These are phyloP conservation scores for Lactuca sativa DNA, from an alignment of 129 eudicot genomes.

Conservation along the genomic window DNA sequence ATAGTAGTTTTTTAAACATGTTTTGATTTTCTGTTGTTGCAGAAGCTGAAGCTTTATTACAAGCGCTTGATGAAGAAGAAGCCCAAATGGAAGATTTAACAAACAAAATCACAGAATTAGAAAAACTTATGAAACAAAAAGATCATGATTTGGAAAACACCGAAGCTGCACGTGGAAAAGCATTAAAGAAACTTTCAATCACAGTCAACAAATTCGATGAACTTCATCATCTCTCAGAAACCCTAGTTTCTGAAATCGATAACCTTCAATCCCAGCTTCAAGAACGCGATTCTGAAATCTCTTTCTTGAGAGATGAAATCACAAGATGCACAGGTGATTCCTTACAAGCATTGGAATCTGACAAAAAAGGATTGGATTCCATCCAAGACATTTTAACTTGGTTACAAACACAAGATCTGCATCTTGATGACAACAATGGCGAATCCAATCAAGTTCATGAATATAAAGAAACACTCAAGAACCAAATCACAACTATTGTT, in stretches of 20 bases:
- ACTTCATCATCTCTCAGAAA: conserved; percentile 78
- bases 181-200: conserved; percentile 71
- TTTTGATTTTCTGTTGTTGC: conserved; percentile 22
- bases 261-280: conserved; percentile 87
- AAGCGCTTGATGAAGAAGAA: conserved; percentile 95
- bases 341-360: conserved; percentile 62
- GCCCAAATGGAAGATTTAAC: conserved; percentile 70
- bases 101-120: conserved; percentile 54
- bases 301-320: conserved; percentile 86
- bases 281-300: conserved; percentile 88
- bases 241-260: conserved; percentile 86
- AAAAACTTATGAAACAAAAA: conserved; percentile 52
- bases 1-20: not conserved
- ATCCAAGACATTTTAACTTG: conserved; percentile 65
- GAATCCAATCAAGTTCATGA: conserved; percentile 34
- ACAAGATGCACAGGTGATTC: conserved; percentile 90
- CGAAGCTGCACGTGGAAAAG: conserved; percentile 83
- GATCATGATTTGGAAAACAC: conserved; percentile 56
- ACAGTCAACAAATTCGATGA: conserved; percentile 92
- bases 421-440: conserved; percentile 34
- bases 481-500: conserved; percentile 48
- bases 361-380: conserved; percentile 44
- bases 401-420: conserved; percentile 44
- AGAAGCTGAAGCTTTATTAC: conserved; percentile 81
- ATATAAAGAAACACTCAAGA: conserved; percentile 56